Conservation (phyloP, 192 early-diverging fungal genomes). For the Spinellus fusiger region DNA sequence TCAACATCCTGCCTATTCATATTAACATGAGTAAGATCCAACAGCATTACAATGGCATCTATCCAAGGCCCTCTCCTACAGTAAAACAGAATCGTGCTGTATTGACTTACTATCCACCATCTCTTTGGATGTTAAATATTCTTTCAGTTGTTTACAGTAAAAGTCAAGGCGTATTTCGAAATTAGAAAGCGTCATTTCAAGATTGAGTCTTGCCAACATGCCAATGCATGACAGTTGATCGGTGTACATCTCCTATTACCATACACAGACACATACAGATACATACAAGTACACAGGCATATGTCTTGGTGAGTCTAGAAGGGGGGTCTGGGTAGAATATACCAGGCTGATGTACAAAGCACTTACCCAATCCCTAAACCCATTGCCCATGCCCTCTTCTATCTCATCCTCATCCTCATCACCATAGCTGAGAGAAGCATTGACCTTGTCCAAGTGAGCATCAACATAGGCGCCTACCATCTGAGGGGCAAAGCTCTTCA, state of each 20-base stretch:
- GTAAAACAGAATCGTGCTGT: background rate
- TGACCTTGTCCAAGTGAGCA: slow-evolving; percentile 52
- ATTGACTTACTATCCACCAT: slow-evolving; percentile 24
- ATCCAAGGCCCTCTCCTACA: background rate
- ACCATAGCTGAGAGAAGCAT: slow-evolving; percentile 35
- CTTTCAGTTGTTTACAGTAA: slow-evolving; percentile 39
- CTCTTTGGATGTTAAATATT: slow-evolving; percentile 36
- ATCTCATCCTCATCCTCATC: slow-evolving; percentile 47
- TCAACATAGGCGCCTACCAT: slow-evolving; percentile 61
- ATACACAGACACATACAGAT: too few species aligned
- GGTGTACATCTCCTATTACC: slow-evolving; percentile 51
- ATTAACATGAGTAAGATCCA: background rate
- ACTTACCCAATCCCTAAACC: slow-evolving; percentile 53
- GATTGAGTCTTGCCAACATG: slow-evolving; percentile 54
- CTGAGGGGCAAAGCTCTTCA: slow-evolving; percentile 44
- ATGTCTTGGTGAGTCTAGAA: too few species aligned
- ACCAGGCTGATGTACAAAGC: background rate
- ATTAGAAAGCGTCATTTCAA: slow-evolving; percentile 40
- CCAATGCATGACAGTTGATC: slow-evolving; percentile 68
- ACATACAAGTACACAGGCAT: too few species aligned
- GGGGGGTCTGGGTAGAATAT: background rate
- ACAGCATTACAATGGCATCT: background rate
- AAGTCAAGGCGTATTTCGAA: slow-evolving; percentile 48
- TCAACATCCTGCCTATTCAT: slow-evolving; percentile 11
- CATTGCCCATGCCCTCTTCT: slow-evolving; percentile 31